Conservation (phyloP, 1,139 yeast species). For the Yamadazyma conglobata region DNA sequence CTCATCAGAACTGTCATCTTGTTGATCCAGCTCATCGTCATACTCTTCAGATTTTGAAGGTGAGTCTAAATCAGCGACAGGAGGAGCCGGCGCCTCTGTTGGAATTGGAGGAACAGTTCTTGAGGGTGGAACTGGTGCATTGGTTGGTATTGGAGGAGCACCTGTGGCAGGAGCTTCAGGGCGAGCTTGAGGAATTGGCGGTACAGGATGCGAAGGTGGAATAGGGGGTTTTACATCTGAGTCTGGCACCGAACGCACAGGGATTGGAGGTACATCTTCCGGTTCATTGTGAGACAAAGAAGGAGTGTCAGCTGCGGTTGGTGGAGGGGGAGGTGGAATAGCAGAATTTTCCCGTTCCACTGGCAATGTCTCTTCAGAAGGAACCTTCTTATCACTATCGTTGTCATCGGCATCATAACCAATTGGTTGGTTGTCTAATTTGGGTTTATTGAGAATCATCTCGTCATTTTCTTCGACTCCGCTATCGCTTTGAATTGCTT, state of each 20-base stretch:
- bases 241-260: too few species aligned
- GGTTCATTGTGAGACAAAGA: too few species aligned
- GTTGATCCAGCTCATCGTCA: slow-evolving; percentile 5
- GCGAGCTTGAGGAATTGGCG: slow-evolving; percentile 1
- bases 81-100: neutral
- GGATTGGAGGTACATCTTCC: too few species aligned
- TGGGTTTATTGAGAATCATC: slow-evolving; percentile 16
- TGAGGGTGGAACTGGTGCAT: slow-evolving; percentile 11
- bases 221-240: too few species aligned
- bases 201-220: slow-evolving; percentile 1
- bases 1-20: too few species aligned
- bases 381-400: slow-evolving; percentile 23
- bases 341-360: neutral
- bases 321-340: slow-evolving; percentile 1
- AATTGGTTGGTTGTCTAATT: slow-evolving; percentile 27
- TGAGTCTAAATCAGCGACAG: neutral
- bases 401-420: slow-evolving; percentile 48
- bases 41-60: slow-evolving; percentile 2
- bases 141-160: slow-evolving; percentile 11
- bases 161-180: slow-evolving; percentile 3
- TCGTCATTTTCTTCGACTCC: slow-evolving; percentile 12
- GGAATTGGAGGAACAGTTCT: slow-evolving; percentile 11
- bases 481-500: slow-evolving; percentile 18
- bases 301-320: too few species aligned
- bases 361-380: neutral